A percentile compares a stretch with the other conserved stretches of the same genome.
These are phyloP conservation scores for Monosporozyma unispora DNA, from an alignment of 805 yeast species.

Conservation along the genomic window DNA sequence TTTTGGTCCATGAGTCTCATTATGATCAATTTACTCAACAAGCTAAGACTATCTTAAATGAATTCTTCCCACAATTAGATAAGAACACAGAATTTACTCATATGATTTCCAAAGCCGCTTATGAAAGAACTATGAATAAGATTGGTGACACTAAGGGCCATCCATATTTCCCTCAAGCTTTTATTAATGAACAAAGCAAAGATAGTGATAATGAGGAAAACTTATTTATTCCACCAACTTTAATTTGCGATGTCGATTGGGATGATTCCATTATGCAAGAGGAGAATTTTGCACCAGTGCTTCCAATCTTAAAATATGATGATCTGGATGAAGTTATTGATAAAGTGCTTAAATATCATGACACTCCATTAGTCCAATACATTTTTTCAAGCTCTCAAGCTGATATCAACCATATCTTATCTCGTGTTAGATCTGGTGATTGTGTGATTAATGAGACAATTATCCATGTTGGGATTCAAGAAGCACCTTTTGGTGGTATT, in stretches of 20 bases:
- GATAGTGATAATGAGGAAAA: slow-evolving; percentile 15
- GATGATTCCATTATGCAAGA: slow-evolving; percentile 62
- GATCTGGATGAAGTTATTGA: slow-evolving; percentile 38
- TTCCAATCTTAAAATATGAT: slow-evolving; percentile 58
- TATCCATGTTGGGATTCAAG: slow-evolving; percentile 56
- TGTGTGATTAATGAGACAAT: slow-evolving; percentile 61
- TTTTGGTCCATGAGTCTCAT: slow-evolving; percentile 52
- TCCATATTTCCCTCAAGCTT: slow-evolving; percentile 1
- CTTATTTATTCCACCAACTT: slow-evolving; percentile 61
- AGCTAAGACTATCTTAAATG: slow-evolving; percentile 33
- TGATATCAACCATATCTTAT: slow-evolving; percentile 43
- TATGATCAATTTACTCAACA: slow-evolving; percentile 43
- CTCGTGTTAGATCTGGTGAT: slow-evolving; percentile 62
- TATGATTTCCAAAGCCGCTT: slow-evolving; percentile 49
- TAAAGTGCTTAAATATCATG: slow-evolving; percentile 40
- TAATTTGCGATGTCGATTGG: slow-evolving; percentile 54
- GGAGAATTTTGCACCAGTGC: slow-evolving; percentile 79
- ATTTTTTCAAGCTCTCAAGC: slow-evolving; percentile 44
- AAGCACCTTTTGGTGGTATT: slow-evolving; percentile 86
- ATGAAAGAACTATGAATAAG: slow-evolving; percentile 35
- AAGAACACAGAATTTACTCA: slow-evolving; percentile 45
- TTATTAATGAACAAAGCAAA: slow-evolving; percentile 21
- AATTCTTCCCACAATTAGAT: slow-evolving; percentile 37
- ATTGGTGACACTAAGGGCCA: slow-evolving; percentile 44
- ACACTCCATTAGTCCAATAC: slow-evolving; percentile 77